Percentiles rank a stretch among this genome's conserved stretches.
Conservation (phyloP, 495 filamentous ascomycete species). For the Clohesyomyces aquaticus region DNA sequence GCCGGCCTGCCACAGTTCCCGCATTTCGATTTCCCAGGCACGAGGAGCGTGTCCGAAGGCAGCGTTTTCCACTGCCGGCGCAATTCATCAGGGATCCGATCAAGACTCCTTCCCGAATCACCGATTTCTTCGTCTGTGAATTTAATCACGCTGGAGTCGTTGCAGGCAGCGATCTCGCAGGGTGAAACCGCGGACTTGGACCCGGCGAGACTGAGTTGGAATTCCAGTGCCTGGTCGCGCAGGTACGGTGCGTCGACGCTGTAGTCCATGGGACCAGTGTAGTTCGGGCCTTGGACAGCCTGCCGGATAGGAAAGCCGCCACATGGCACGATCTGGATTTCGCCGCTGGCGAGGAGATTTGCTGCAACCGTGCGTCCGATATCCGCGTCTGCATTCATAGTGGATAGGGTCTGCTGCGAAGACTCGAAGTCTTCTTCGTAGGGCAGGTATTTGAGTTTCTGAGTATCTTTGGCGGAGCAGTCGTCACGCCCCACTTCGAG, state of each 20-base stretch:
- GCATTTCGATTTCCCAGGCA: slow-evolving; percentile 34
- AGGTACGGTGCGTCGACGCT: slow-evolving; percentile 29
- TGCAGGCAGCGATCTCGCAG: slow-evolving; percentile 33
- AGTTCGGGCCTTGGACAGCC: slow-evolving; percentile 46
- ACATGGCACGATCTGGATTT: slow-evolving; percentile 40
- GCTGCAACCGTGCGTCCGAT: slow-evolving; percentile 30
- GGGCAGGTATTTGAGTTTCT: slow-evolving; percentile 33
- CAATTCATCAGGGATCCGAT: slow-evolving; percentile 45
- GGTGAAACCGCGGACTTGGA: slow-evolving; percentile 13
- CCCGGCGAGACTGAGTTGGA: slow-evolving; percentile 25
- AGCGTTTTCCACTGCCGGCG: slow-evolving; percentile 25
- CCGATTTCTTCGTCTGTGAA: slow-evolving; percentile 38
- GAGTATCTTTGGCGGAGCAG: slow-evolving; percentile 30
- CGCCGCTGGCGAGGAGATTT: slow-evolving; percentile 27
- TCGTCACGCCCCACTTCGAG: slow-evolving; percentile 51
- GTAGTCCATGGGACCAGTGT: slow-evolving; percentile 33
- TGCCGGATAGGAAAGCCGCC: slow-evolving; percentile 47
- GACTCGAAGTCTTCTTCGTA: slow-evolving; percentile 21
- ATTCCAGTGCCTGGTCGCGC: slow-evolving; percentile 32
- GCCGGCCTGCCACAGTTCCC: slow-evolving; percentile 33
- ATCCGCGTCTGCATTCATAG: background rate
- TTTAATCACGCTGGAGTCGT: slow-evolving; percentile 28
- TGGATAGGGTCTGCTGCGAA: background rate
- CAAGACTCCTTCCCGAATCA: slow-evolving; percentile 42
- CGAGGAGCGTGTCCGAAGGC: background rate